phyloP scores from a whole-genome alignment of 441 rosid genomes.

The Flueggea neowawraea region DNA sequence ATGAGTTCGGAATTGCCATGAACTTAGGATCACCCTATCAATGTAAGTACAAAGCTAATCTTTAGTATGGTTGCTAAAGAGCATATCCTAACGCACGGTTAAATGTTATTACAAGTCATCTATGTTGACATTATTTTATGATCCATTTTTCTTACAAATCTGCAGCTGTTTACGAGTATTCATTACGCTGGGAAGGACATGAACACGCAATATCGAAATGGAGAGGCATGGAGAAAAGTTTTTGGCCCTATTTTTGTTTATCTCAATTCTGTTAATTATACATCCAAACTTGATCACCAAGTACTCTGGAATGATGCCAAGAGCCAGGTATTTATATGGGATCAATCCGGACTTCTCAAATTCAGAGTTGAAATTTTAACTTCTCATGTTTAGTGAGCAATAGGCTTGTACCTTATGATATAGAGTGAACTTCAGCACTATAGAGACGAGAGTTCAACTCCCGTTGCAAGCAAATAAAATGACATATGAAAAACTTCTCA shows the following conservation, averaged over 20 bases:
- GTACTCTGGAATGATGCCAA: slow-evolving; percentile 65
- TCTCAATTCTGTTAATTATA: slow-evolving; percentile 43
- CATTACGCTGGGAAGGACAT: slow-evolving; percentile 65
- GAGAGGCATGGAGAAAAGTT: slow-evolving; percentile 76
- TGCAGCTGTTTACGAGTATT: slow-evolving; percentile 59
- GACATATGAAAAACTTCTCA: too few species aligned
- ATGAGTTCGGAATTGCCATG: not conserved
- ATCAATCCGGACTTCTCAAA: not conserved
- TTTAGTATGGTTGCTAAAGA: too few species aligned
- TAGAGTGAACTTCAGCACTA: too few species aligned
- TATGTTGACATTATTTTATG: not conserved
- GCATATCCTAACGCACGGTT: too few species aligned
- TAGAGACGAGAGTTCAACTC: too few species aligned
- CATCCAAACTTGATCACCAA: slow-evolving; percentile 5
- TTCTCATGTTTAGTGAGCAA: too few species aligned
- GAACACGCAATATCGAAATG: slow-evolving; percentile 32
- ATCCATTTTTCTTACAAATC: not conserved
- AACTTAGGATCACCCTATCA: too few species aligned
- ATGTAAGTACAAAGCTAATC: too few species aligned
- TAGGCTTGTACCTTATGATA: too few species aligned
- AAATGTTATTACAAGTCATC: too few species aligned
- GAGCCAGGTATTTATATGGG: slow-evolving; percentile 32
- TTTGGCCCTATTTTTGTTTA: slow-evolving; percentile 65
- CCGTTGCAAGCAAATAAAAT: too few species aligned
- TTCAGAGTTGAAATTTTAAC: not conserved